These are phyloP conservation scores for Penicillium sp. DNA, from an alignment of 2,329 filamentous ascomycete genomes.

Conservation along the genomic window DNA sequence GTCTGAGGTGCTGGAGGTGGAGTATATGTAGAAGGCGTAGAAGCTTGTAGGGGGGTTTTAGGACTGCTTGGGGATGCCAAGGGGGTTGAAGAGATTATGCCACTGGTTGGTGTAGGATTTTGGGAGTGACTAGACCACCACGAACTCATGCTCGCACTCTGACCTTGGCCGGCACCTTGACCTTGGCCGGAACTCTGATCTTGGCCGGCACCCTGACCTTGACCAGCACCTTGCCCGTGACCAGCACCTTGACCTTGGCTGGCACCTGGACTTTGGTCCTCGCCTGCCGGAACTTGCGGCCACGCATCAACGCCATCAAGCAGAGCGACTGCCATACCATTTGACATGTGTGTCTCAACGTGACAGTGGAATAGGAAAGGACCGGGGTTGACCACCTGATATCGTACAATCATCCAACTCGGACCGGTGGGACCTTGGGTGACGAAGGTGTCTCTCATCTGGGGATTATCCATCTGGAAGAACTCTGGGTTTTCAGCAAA, in stretches of 20 bases:
- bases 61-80: neutral
- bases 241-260: slow-evolving; percentile 1
- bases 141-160: slow-evolving; percentile 1
- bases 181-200: too few species aligned
- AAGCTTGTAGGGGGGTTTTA: neutral
- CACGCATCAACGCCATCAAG: slow-evolving; percentile 55
- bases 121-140: slow-evolving; percentile 4
- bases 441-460: slow-evolving; percentile 47
- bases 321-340: slow-evolving; percentile 54
- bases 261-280: slow-evolving; percentile 18
- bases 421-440: slow-evolving; percentile 33
- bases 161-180: neutral
- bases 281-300: slow-evolving; percentile 40
- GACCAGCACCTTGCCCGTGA: slow-evolving; percentile 19
- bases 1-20: neutral
- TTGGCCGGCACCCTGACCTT: neutral
- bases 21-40: neutral
- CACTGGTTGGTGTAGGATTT: neutral
- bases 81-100: neutral
- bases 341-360: slow-evolving; percentile 52
- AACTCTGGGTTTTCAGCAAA: slow-evolving; percentile 41
- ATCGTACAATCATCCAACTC: slow-evolving; percentile 51
- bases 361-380: slow-evolving; percentile 57
- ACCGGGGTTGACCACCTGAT: slow-evolving; percentile 52
- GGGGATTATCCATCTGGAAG: slow-evolving; percentile 52